Base-by-base conservation (phyloP, 2,329 filamentous ascomycete genomes). In the Periconia sp. region DNA sequence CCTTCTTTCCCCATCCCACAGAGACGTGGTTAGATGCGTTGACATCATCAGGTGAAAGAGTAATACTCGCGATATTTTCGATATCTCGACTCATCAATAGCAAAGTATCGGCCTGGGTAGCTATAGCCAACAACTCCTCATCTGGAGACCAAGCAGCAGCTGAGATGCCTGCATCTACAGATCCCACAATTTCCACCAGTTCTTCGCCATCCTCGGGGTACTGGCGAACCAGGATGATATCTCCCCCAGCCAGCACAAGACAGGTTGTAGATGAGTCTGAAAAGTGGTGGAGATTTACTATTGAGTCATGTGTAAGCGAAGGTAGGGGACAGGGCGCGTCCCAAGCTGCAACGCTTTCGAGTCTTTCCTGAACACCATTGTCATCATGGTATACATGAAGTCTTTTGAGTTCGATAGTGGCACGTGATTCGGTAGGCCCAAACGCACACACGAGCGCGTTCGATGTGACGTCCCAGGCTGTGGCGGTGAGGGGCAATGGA, bases 1-100 rank as follows among this genome's bases (percentile, higher is more conserved):
- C 94, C 70, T 90, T 91, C 79, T 97, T 97, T 55, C 94, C 94
- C 94, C 94, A 99, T 47, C 94, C 94, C 19, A 99, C 93, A 18
- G 92, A 95, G 53, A 97, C 94, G 78, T 97, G 92, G 72, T 88
- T 94, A 23, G 89, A 97, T n/a, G 86, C 85, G 63, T 89, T 89
- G 58, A 96, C 82, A 74, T 96, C 93, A 43, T 92, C 90, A 0
- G 79, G 71, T 0, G 83, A 85, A 72, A 97, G 85, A 33, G 81
- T 78, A 49, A 90, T 82, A 73, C 92, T 89, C 33, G 89, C 85
- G 41, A 96, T 85, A 53, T 87, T 88, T 63, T 97, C 93, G 61
- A 97, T 96, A 23, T 87, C 86, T 58, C 92, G 84, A 52, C 92
- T 96, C 93, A 99, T 97, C 69, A 96, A 91, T 53, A 97, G 81